These are phyloP conservation scores for Melanomma pulvis-pyrius DNA, from an alignment of 495 filamentous ascomycete species.

Conservation along the genomic window DNA sequence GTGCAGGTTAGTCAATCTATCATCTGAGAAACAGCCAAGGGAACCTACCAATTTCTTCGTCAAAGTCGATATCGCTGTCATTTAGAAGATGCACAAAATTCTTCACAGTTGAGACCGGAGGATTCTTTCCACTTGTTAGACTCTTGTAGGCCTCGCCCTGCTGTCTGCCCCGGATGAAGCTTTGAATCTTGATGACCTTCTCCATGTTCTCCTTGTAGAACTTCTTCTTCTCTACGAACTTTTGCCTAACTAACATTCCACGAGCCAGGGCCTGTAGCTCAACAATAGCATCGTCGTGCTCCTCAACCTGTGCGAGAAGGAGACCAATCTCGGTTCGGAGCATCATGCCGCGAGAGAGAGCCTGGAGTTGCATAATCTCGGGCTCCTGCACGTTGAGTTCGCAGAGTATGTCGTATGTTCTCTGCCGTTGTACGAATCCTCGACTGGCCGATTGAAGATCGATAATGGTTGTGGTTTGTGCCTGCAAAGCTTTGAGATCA, in stretches of 20 bases:
- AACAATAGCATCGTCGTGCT: constrained; percentile 72
- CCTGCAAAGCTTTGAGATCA: constrained; percentile 61
- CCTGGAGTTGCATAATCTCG: constrained; percentile 70
- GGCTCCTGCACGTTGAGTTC: constrained; percentile 60
- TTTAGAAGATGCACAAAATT: constrained; percentile 97
- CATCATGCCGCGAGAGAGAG: constrained; percentile 74
- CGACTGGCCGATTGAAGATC: constrained; percentile 72
- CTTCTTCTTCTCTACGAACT: constrained; percentile 79
- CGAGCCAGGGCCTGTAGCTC: constrained; percentile 76
- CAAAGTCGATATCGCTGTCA: constrained; percentile 98
- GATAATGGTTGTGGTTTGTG: constrained; percentile 59
- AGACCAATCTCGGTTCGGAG: constrained; percentile 70
- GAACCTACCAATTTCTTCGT: constrained; percentile 75
- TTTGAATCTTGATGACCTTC: constrained; percentile 97
- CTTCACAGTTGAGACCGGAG: constrained; percentile 93
- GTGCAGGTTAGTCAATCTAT: constrained; percentile 23
- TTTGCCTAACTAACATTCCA: constrained; percentile 70
- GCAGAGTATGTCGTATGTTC: constrained; percentile 55
- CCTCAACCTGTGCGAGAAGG: constrained; percentile 73
- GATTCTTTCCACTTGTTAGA: constrained; percentile 93
- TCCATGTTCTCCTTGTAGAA: constrained; percentile 97
- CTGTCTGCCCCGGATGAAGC: constrained; percentile 87
- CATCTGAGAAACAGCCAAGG: neutral
- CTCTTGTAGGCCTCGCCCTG: constrained; percentile 98
- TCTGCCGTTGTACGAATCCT: constrained; percentile 60